Evolutionary conservation across 768 basidiomycete species (phyloP).

Genomic region (Vararia minispora): DNA sequence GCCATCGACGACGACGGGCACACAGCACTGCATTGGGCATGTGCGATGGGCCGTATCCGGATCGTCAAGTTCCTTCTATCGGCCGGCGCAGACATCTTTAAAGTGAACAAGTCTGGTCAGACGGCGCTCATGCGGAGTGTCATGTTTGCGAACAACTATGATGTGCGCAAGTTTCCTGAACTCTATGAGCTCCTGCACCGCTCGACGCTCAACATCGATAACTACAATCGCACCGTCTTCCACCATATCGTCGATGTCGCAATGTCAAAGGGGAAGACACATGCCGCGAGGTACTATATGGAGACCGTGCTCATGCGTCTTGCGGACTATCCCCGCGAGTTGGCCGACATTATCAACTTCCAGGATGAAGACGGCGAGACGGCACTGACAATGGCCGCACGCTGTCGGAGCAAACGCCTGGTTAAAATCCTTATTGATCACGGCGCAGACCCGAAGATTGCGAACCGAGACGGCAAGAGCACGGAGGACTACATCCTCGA

Average conservation of each 20-base stretch:
- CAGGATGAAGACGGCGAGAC: conserved; percentile 99
- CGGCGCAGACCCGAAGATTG: conserved; percentile 90
- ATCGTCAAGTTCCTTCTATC: conserved; percentile 91
- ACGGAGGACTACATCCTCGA: conserved; percentile 98
- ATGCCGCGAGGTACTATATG: conserved; percentile 98
- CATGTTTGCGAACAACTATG: conserved; percentile 99
- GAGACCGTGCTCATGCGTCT: conserved; percentile 85
- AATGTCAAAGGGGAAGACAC: conserved; percentile 94
- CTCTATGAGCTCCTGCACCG: conserved; percentile 93
- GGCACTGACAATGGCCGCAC: conserved; percentile 90
- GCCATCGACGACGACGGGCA: conserved; percentile 98
- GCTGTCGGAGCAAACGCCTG: conserved; percentile 89
- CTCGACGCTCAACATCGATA: conserved; percentile 98
- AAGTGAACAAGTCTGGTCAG: conserved; percentile 92
- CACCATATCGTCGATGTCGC: conserved; percentile 98
- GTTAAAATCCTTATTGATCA: conserved; percentile 95
- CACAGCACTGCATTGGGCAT: conserved; percentile 96
- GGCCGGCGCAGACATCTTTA: conserved; percentile 93
- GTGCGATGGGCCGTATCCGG: conserved; percentile 95
- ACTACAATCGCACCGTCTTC: conserved; percentile 93
- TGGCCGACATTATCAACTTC: conserved; percentile 97
- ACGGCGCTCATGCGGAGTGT: conserved; percentile 97
- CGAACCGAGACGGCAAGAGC: conserved; percentile 90
- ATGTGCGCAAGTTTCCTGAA: conserved; percentile 97
- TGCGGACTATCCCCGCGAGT: conserved; percentile 87